Conservation (phyloP, 345 rosid genomes). For the Pugionium dolabratum region DNA sequence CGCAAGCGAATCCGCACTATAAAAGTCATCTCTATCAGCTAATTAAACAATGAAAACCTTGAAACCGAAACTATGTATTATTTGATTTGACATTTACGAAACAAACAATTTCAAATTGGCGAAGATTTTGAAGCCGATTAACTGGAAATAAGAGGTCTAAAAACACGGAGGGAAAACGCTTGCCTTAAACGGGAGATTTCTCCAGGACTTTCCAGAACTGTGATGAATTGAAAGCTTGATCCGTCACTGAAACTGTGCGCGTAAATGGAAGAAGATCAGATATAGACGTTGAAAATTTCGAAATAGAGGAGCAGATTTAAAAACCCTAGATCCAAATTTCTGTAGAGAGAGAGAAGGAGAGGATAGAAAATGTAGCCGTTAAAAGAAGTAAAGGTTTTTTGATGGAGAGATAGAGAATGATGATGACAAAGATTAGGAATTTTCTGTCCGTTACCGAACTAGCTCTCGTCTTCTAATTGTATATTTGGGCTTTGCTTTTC, state of each 20-base stretch:
- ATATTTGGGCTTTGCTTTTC: conserved; percentile 17
- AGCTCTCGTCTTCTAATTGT: conserved; percentile 17
- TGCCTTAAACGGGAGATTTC: conserved; percentile 33
- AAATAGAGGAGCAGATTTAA: neutral
- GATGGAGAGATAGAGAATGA: conserved; percentile 2
- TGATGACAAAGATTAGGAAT: conserved; percentile 19
- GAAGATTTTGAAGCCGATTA: too few species aligned
- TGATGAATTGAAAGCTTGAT: conserved; percentile 7
- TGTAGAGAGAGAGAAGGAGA: conserved; percentile 6
- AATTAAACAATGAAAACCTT: neutral
- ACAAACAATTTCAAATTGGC: neutral
- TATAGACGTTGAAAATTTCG: neutral
- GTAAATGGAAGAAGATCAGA: conserved; percentile 27
- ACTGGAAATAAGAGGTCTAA: neutral
- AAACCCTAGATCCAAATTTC: conserved; percentile 26
- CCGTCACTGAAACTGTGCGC: neutral
- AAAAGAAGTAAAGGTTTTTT: conserved; percentile 39
- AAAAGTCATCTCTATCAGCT: neutral
- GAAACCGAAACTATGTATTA: neutral
- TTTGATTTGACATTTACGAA: neutral
- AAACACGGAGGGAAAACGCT: neutral
- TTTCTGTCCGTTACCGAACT: conserved; percentile 19
- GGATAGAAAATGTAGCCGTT: conserved; percentile 39
- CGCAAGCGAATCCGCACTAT: neutral
- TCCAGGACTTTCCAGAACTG: conserved; percentile 27